Base-by-base conservation (phyloP, 495 filamentous ascomycete species). In the Daldinia childiae region DNA sequence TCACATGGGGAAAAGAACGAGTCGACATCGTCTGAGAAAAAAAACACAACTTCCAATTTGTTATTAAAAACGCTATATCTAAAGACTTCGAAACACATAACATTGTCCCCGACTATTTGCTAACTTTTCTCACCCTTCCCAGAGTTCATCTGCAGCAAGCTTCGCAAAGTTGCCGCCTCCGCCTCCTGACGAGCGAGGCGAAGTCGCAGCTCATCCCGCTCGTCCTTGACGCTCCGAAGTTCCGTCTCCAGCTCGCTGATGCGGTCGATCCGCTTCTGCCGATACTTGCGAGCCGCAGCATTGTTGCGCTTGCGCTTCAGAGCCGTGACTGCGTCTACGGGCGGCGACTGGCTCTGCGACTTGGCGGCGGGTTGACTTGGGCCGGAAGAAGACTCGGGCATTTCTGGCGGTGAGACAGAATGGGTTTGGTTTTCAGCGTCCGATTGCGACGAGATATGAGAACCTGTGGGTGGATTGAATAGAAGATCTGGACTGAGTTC, bases 201-300 rank as follows among this genome's bases (percentile, higher is more conserved):
- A 60, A 93, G 81, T 72, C 87, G 87, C 74, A 93, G 72, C 38
- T 89, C 90, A 72, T 91, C 90, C 14, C 90, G 82, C 77, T 89
- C 89, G 57, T 82, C 75, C 69, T 86, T 85, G 26, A 90, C 77
- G 51, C 83, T 82, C 58, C 87, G 86, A 60, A 92, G 81, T 69
- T 87, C 86, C 4, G 79, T 79, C 76, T 92, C 88, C 21, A 94
- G 81, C 65, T 85, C 84, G 66, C 85, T 82, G 76, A 93, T 84
- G 69, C 86, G 86, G 69, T 90, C 89, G 29, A 92, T 84, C 50
- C 90, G 87, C 65, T 87, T 89, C 80, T 92, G 87, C 26, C 91
- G 87, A 78, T 91, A 94, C 62, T 90, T 87, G 61, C 90, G 87
- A 59, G 90, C 89, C 4, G 89, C 88, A 50, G 92, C 79, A 57